These are phyloP conservation scores for Grosmannia penicillata DNA, from an alignment of 2,329 filamentous ascomycete genomes.

Conservation along the genomic window DNA sequence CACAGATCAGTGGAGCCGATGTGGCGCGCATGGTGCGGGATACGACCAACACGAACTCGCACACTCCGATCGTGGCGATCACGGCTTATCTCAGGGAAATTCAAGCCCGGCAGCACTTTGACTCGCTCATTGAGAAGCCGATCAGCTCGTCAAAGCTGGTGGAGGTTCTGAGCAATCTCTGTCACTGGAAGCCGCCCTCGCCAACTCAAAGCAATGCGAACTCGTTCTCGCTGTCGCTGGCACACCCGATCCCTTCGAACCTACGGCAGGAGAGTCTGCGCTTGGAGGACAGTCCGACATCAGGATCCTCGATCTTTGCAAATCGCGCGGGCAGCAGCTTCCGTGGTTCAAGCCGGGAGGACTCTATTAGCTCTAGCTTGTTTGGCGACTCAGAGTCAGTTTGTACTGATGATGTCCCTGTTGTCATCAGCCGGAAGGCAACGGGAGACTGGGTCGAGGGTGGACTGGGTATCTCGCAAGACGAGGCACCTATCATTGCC, in stretches of 20 bases:
- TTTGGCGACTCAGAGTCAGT: constrained; percentile 77
- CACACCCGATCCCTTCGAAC: constrained; percentile 46
- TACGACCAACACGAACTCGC: constrained; percentile 85
- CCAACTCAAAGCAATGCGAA: constrained; percentile 25
- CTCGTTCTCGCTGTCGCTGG: constrained; percentile 29
- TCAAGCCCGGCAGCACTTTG: constrained; percentile 88
- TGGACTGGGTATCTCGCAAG: constrained; percentile 64
- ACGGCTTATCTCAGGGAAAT: constrained; percentile 97
- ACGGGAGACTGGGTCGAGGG: constrained; percentile 67
- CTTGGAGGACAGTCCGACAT: constrained; percentile 71
- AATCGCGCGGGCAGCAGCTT: constrained; percentile 61
- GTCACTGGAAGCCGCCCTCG: constrained; percentile 77
- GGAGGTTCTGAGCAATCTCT: constrained; percentile 74
- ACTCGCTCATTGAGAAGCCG: constrained; percentile 89
- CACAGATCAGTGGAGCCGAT: constrained; percentile 87
- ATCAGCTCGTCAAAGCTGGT: constrained; percentile 84
- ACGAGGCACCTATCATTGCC: constrained; percentile 25
- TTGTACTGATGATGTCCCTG: constrained; percentile 59
- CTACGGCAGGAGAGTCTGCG: constrained; percentile 49
- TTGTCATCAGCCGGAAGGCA: constrained; percentile 58
- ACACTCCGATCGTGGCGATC: constrained; percentile 90
- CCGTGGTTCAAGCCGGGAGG: constrained; percentile 65
- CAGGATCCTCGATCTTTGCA: constrained; percentile 58
- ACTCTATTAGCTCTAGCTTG: constrained; percentile 77
- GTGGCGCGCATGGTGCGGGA: constrained; percentile 96